A percentile compares a stretch with the other conserved stretches of the same genome.
These are phyloP conservation scores for Arthrobotrys megalospora DNA, from an alignment of 2,329 filamentous ascomycete species.

Conservation along the genomic window DNA sequence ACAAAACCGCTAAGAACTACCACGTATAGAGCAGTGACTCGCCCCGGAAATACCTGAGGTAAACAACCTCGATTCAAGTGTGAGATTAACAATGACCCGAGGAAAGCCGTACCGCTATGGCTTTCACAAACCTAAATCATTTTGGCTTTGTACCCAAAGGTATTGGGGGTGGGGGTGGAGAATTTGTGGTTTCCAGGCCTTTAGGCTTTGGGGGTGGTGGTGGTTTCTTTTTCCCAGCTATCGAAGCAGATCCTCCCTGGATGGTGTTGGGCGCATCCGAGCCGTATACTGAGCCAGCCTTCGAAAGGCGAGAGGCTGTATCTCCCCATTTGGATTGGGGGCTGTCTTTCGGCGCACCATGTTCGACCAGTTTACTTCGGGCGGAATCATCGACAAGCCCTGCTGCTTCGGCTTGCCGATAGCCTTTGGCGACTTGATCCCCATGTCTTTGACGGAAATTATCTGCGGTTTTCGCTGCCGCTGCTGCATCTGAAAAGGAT, in stretches of 20 bases:
- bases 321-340: constrained; percentile 38
- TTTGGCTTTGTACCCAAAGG: constrained; percentile 51
- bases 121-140: not conserved
- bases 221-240: constrained; percentile 60
- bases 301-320: constrained; percentile 27
- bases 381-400: constrained; percentile 58
- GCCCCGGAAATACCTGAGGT: not conserved
- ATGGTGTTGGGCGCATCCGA: not conserved
- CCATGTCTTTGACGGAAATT: constrained; percentile 80
- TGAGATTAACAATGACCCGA: not conserved
- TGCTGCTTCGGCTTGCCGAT: constrained; percentile 71
- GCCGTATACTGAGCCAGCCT: constrained; percentile 16
- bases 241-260: constrained; percentile 10
- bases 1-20: not conserved
- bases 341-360: constrained; percentile 27
- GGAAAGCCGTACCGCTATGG: not conserved
- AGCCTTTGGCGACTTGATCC: constrained; percentile 76
- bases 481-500: constrained; percentile 73
- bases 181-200: constrained; percentile 10
- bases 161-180: constrained; percentile 35
- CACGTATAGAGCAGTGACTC: not conserved
- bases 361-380: not conserved
- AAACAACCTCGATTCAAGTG: not conserved
- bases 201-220: constrained; percentile 62
- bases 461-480: constrained; percentile 75